Conservation (phyloP, 2,329 filamentous ascomycete genomes). For the Apiospora sp. region DNA sequence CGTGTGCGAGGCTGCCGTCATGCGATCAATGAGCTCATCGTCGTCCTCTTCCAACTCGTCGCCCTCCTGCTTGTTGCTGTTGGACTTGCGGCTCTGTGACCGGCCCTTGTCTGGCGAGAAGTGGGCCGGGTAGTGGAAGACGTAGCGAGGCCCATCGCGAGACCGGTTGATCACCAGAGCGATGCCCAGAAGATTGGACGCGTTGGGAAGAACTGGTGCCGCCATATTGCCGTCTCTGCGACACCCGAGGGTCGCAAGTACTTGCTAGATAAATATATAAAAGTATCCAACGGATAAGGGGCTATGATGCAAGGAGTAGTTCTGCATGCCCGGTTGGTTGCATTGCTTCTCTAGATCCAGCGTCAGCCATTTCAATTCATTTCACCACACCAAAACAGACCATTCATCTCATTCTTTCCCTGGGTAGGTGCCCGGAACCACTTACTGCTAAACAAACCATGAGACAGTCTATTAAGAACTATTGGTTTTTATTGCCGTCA, state of each 20-base stretch:
- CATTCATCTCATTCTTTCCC: not conserved
- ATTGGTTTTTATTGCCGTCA: not conserved
- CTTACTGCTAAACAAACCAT: not conserved
- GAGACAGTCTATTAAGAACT: not conserved
- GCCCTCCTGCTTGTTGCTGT: constrained; percentile 40
- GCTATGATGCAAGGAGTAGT: not conserved
- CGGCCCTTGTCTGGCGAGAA: constrained; percentile 52
- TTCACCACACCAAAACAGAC: not conserved
- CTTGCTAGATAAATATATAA: not conserved
- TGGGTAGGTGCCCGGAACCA: not conserved
- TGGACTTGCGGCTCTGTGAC: constrained; percentile 36
- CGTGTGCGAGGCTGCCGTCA: constrained; percentile 47
- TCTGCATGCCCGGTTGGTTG: not conserved
- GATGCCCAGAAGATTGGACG: constrained; percentile 71
- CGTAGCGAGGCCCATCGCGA: constrained; percentile 80
- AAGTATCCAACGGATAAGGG: not conserved
- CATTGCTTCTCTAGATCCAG: not conserved
- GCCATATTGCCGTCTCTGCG: constrained; percentile 39
- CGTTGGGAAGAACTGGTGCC: constrained; percentile 57
- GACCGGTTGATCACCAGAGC: constrained; percentile 78
- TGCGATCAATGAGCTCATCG: constrained; percentile 58
- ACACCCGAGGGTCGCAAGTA: too few relatives aligned
- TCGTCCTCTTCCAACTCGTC: constrained; percentile 55
- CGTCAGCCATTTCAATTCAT: constrained; percentile 10
- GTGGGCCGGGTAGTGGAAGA: constrained; percentile 86